A percentile compares a stretch with the other conserved stretches of the same genome.
Conservation (phyloP, 2,329 filamentous ascomycete genomes). For the Pseudogymnoascus sp. region DNA sequence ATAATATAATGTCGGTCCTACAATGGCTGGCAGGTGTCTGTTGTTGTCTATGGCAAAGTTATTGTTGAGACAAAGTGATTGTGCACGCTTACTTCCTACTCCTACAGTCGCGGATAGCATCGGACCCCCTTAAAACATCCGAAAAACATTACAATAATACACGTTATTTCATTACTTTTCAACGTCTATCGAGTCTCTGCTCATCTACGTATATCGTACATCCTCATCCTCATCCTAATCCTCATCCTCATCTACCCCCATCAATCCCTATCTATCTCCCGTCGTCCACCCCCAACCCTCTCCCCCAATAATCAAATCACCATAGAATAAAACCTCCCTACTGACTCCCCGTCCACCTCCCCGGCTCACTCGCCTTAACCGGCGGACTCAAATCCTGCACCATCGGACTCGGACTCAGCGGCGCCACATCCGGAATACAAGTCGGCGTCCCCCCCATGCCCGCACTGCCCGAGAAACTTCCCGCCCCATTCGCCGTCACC, state of each 20-base stretch:
- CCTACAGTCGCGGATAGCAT: neutral
- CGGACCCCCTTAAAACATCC: neutral
- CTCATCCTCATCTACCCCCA: neutral
- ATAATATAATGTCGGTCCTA: neutral
- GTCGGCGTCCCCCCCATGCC: constrained; percentile 27
- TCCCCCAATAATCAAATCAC: no score
- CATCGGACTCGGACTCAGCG: constrained; percentile 50
- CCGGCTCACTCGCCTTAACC: constrained; percentile 38
- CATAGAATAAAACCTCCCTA: no score
- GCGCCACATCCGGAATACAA: constrained; percentile 50
- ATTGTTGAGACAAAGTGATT: neutral
- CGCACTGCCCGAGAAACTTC: constrained; percentile 16
- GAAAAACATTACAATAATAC: neutral
- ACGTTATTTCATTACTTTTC: neutral
- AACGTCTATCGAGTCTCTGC: neutral
- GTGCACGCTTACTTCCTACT: neutral
- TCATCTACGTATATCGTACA: constrained; percentile 5
- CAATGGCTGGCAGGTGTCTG: neutral
- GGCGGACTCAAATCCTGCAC: constrained; percentile 54
- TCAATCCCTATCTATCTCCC: no score
- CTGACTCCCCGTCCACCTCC: neutral
- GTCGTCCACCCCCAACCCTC: no score
- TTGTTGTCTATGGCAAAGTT: neutral
- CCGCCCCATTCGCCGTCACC: constrained; percentile 21
- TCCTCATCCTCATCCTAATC: neutral